Evolutionary conservation across 805 yeast genomes (phyloP), one percentile per base, ranked within the genome.

Genomic region (Cyberlindnera maclurae): DNA sequence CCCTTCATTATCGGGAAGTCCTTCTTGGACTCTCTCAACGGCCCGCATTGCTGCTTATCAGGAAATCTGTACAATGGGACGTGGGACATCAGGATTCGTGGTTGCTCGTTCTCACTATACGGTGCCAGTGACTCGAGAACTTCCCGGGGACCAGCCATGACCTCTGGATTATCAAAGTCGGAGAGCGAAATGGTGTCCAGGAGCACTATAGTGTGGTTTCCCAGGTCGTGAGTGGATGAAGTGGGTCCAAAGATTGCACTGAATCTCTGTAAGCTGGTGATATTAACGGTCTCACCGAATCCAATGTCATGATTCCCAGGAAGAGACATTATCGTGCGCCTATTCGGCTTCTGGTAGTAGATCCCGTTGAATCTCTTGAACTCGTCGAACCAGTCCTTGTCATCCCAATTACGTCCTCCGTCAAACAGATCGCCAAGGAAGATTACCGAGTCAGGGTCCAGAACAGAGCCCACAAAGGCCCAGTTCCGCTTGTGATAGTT

Each of bases 251-350:
- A 90, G 54, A 67, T 71, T 1, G 79, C 63, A 29, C 71, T 62
- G 60, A 89, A 93, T 47, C 97, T 63, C 27, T 73, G 60, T 33
- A 73, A 60, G 17, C 80, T 76, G 1, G 67, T 59, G 18, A 70
- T 67, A 13, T 76, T 67, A 12, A 93, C 76, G 0, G 78, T 76
- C 42, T 79, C 75, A 22, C 93, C 96, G 62, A 82, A 90, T 0
- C 99, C 99, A 46, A 94, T 86, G 57, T 93, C 99, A 58, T 93
- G 99, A 56, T 93, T 93, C 2, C 98, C 99, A 0, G 96, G 96
- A 26, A 73, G 50, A n/a, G 69, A 63, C 65, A 64, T 57, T 15
- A 67, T 48, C 3, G 70, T 65, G 31, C 57, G 55, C 36, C 73
- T 64, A 38, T 67, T 61, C n/a, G 70, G 63, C 40, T 68, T 68